A percentile compares a stretch with the other conserved stretches of the same genome.
Conservation (phyloP, 108 stramenopile species). For the Cyclotella kingstonii region DNA sequence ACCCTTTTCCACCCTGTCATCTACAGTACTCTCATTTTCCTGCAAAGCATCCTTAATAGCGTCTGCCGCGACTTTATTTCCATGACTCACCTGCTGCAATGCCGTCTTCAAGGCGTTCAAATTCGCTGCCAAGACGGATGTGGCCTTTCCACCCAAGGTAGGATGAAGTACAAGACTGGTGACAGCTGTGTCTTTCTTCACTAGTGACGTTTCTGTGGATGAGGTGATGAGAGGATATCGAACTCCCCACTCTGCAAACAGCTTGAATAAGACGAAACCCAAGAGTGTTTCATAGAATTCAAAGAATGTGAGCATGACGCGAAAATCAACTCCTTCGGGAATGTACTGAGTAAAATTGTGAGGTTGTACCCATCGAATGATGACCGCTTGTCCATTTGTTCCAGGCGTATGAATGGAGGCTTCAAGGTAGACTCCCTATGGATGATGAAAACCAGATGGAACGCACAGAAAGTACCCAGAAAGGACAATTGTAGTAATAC, state of each 20-base stretch:
- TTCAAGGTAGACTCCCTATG: conserved; percentile 17
- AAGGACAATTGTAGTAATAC: neutral
- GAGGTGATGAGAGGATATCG: conserved; percentile 71
- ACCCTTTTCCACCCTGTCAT: conserved; percentile 13
- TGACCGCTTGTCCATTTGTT: conserved; percentile 30
- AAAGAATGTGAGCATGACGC: conserved; percentile 98
- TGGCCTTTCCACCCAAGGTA: conserved; percentile 60
- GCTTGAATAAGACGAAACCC: conserved; percentile 94
- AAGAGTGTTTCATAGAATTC: conserved; percentile 97
- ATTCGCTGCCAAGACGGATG: conserved; percentile 67
- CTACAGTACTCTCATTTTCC: conserved; percentile 5
- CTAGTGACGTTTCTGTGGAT: conserved; percentile 6
- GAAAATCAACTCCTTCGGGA: conserved; percentile 95
- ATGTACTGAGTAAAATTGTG: conserved; percentile 94
- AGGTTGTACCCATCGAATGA: conserved; percentile 93
- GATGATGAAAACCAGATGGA: neutral
- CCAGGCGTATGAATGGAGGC: conserved; percentile 7
- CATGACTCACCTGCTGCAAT: conserved; percentile 48
- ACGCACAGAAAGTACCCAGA: neutral
- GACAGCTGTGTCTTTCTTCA: conserved; percentile 13
- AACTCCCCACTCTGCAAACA: conserved; percentile 88
- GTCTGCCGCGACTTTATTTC: conserved; percentile 59
- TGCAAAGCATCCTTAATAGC: conserved; percentile 63
- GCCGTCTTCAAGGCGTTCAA: conserved; percentile 60
- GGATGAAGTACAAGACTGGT: conserved; percentile 34